Evolutionary conservation across 805 yeast species (phyloP).

Genomic region (Ogataea populi-albae): DNA sequence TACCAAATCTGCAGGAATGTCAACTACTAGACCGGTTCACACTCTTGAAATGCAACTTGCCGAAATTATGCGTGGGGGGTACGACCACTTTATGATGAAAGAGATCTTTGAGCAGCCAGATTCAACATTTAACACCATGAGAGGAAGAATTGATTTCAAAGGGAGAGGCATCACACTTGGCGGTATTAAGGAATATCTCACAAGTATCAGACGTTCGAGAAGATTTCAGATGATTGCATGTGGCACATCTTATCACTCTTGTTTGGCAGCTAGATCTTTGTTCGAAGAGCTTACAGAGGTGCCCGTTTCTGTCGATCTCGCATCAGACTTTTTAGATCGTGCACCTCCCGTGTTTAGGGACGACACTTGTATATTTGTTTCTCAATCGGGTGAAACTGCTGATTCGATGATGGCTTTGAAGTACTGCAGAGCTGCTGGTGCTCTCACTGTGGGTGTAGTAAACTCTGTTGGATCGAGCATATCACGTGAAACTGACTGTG

Average conservation of each 20-base stretch:
- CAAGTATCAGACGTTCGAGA: slow-evolving; percentile 90
- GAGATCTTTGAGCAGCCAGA: slow-evolving; percentile 99
- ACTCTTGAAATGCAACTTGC: slow-evolving; percentile 96
- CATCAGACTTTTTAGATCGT: slow-evolving; percentile 93
- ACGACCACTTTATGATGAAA: slow-evolving; percentile 96
- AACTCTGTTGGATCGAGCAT: slow-evolving; percentile 96
- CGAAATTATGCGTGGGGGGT: slow-evolving; percentile 97
- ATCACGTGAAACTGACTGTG: slow-evolving; percentile 97
- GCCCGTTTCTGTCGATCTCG: slow-evolving; percentile 89
- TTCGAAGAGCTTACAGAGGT: slow-evolving; percentile 96
- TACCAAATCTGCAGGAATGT: slow-evolving; percentile 77
- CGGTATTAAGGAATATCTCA: slow-evolving; percentile 80
- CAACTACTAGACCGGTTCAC: slow-evolving; percentile 94
- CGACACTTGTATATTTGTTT: slow-evolving; percentile 95
- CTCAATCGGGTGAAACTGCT: slow-evolving; percentile 99
- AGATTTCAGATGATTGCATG: slow-evolving; percentile 98
- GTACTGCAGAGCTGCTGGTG: slow-evolving; percentile 95
- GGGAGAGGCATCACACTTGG: slow-evolving; percentile 77
- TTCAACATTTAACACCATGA: slow-evolving; percentile 96
- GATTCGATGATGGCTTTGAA: slow-evolving; percentile 94
- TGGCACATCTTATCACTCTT: slow-evolving; percentile 98
- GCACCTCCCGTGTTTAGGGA: slow-evolving; percentile 97
- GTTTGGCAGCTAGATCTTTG: slow-evolving; percentile 93
- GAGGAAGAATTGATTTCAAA: slow-evolving; percentile 96
- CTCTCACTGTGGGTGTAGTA: slow-evolving; percentile 95